Evolutionary conservation across 495 filamentous ascomycete species (phyloP).

Genomic region (Letharia columbiana): DNA sequence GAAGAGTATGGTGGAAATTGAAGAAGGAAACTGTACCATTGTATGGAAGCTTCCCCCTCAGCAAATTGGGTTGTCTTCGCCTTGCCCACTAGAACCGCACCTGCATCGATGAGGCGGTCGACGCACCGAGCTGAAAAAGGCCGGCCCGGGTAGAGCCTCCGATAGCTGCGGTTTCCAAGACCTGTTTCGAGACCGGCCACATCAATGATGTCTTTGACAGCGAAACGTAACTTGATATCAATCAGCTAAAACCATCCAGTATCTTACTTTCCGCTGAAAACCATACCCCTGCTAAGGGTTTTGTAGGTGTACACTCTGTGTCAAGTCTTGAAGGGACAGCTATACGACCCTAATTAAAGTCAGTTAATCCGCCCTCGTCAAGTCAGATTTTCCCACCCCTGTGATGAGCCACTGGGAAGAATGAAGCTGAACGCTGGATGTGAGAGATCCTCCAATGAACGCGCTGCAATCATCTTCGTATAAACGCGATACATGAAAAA

Average conservation of each 20-base stretch:
- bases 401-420: conserved; percentile 10
- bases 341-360: conserved; percentile 19
- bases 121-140: conserved; percentile 30
- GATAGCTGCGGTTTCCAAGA: conserved; percentile 36
- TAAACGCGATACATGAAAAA: conserved; percentile 9
- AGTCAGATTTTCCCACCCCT: conserved; percentile 1
- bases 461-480: conserved; percentile 14
- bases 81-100: conserved; percentile 43
- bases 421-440: conserved; percentile 2
- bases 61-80: conserved; percentile 42
- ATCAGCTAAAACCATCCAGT: conserved; percentile 3
- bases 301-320: conserved; percentile 26
- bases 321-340: conserved; percentile 42
- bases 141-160: conserved; percentile 30
- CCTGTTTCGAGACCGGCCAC: conserved; percentile 37
- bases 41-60: conserved; percentile 31
- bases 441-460: conserved; percentile 14
- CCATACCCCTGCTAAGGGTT: conserved; percentile 33
- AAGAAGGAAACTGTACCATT: conserved; percentile 21
- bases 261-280: not conserved
- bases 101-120: conserved; percentile 35
- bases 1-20: not conserved
- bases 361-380: not conserved
- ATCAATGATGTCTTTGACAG: conserved; percentile 41
- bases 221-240: conserved; percentile 25